Percentiles rank a stretch among this genome's conserved stretches.
phyloP scores from a whole-genome alignment of 2,329 filamentous ascomycete species.

The Arachnomyces sp. region DNA sequence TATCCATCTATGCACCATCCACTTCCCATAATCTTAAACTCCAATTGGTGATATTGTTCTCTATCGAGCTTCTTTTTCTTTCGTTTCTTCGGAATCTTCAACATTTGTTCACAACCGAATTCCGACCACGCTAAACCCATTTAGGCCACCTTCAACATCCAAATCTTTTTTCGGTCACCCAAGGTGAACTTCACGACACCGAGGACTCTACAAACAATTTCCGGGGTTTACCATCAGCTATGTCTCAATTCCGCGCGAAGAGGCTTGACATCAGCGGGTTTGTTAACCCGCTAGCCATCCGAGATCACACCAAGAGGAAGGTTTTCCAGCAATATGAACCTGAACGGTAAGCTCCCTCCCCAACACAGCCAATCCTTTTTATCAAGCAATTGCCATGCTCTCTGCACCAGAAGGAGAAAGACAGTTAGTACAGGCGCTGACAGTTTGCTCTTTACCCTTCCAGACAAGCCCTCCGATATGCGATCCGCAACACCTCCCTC shows the following conservation, averaged over 20 bases:
- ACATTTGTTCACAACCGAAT: background rate
- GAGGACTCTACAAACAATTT: conserved; percentile 9
- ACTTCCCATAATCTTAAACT: background rate
- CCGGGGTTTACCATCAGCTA: conserved; percentile 35
- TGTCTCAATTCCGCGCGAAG: conserved; percentile 83
- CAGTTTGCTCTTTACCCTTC: conserved; percentile 1
- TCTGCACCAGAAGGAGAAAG: background rate
- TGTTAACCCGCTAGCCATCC: conserved; percentile 75
- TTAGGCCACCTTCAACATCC: too few species aligned
- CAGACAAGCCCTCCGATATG: conserved; percentile 87
- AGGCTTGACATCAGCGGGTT: conserved; percentile 84
- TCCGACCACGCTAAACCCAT: background rate
- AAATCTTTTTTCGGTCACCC: conserved; percentile 1
- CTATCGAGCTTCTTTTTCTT: too few species aligned
- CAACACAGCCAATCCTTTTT: background rate
- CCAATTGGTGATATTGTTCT: too few species aligned
- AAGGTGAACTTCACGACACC: conserved; percentile 3
- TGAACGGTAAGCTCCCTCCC: conserved; percentile 61
- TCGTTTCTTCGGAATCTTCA: background rate
- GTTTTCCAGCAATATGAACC: conserved; percentile 80
- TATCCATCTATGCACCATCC: too few species aligned
- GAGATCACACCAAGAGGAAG: conserved; percentile 95
- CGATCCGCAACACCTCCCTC: conserved; percentile 86
- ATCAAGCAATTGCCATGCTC: background rate
- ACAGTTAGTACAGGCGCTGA: background rate